Base-by-base conservation (phyloP, 495 filamentous ascomycete genomes). In the Penicillium soppii region DNA sequence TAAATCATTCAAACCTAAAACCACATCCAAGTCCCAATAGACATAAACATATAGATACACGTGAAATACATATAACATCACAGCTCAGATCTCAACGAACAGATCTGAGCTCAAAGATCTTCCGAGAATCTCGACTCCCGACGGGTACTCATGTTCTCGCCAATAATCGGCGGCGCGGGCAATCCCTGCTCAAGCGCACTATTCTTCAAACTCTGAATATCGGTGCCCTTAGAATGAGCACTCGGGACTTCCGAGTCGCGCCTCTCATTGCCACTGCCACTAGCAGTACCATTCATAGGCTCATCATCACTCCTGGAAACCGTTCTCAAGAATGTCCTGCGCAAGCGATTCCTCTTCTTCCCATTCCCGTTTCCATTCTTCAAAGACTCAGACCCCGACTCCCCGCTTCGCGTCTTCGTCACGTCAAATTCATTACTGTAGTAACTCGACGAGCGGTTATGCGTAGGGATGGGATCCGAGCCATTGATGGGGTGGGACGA, bases 71-170 rank as follows among this genome's bases (percentile, higher is more conserved):
- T 40, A 48, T 39, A 12, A 33, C n/a, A n/a, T n/a, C n/a, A n/a
- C n/a, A n/a, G n/a, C n/a, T n/a, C n/a, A n/a, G n/a, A n/a, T n/a
- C n/a, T n/a, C 32, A 37, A 22, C 13, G 15, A 25, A 16, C 32
- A 26, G 36, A 39, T n/a, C 17, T 2, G 33, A 30, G 19, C 59
- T 69, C 52, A 75, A 43, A 81, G 48, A 58, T 77, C 72, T 45
- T 81, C 78, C 5, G 71, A 74, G 50, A 81, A 81, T 37, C 70
- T 66, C 7, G 75, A 79, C 49, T 78, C 76, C 6, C 78, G 66
- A 12, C 54, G 65, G 12, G 69, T 62, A 59, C 69, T 75, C 42
- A 63, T 59, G 35, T 62, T 70, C 12, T 71, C 65, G 9, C 62
- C 58, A 36, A 68, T 25, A 10, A 54, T 50, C 8, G 70, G 72